Conservation (phyloP, 257 asterid genomes). For the Lycium ferocissimum region DNA sequence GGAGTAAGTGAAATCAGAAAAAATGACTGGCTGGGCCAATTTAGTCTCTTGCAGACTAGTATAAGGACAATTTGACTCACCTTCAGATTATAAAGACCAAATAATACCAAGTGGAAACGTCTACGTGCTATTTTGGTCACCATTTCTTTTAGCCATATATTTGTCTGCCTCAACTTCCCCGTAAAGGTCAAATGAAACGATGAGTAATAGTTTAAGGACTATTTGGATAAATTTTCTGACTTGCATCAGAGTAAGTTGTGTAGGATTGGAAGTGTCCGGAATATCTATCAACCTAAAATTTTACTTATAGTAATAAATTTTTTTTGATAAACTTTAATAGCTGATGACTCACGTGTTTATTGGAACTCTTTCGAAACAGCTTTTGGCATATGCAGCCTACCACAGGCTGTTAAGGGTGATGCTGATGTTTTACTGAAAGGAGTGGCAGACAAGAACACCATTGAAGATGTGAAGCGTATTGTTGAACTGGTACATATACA, state of each 20-base stretch:
- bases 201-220: not conserved
- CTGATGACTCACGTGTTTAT: conserved; percentile 48
- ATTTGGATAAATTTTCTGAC: not conserved
- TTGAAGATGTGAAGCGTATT: conserved; percentile 73
- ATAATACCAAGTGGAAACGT: not conserved
- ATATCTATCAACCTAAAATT: not conserved
- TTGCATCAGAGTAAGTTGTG: not conserved
- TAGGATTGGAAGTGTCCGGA: not conserved
- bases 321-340: conserved; percentile 40
- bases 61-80: not conserved
- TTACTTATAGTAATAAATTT: not conserved
- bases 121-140: not conserved
- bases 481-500: conserved; percentile 71
- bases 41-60: not conserved
- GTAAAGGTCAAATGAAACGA: not conserved
- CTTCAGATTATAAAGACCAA: not conserved
- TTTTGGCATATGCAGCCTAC: conserved; percentile 55
- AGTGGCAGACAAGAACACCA: conserved; percentile 58
- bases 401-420: conserved; percentile 68
- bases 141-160: conserved; percentile 11
- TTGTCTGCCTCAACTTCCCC: conserved; percentile 16
- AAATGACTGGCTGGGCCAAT: not conserved
- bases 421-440: conserved; percentile 55
- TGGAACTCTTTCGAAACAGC: conserved; percentile 69
- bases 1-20: not conserved